Conservation (phyloP, 208 protist species). For the Novymonas esmeraldas region DNA sequence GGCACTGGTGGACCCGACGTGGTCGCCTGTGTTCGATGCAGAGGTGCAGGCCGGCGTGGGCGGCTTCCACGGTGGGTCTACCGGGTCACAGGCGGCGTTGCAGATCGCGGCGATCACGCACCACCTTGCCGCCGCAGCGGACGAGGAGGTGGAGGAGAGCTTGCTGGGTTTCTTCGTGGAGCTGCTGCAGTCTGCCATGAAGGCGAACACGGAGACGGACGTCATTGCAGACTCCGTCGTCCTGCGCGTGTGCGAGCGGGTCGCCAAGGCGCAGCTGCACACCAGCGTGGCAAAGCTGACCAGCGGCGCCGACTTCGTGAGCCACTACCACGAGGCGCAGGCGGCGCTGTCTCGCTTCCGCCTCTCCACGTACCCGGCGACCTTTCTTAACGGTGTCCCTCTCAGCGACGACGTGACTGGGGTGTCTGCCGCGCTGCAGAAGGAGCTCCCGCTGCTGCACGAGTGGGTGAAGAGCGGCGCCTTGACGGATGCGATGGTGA, state of each 20-base stretch:
- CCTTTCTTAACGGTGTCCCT: constrained; percentile 58
- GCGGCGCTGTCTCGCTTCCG: constrained; percentile 28
- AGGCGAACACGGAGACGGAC: neutral
- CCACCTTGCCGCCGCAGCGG: constrained; percentile 18
- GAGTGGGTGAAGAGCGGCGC: constrained; percentile 26
- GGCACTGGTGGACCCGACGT: constrained; percentile 21
- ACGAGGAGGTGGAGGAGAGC: neutral
- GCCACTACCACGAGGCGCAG: constrained; percentile 44
- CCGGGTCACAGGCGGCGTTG: constrained; percentile 19
- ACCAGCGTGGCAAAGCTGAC: constrained; percentile 29
- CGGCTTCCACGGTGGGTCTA: neutral
- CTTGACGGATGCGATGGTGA: constrained; percentile 37
- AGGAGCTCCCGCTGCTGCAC: constrained; percentile 31
- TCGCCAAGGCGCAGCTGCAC: neutral
- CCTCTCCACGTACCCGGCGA: constrained; percentile 21
- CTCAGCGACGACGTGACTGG: neutral
- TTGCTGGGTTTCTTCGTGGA: constrained; percentile 20
- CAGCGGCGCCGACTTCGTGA: constrained; percentile 24
- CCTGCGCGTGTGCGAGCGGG: constrained; percentile 8
- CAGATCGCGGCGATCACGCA: constrained; percentile 17
- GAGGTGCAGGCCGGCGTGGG: neutral
- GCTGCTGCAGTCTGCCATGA: constrained; percentile 8
- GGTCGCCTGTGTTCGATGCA: constrained; percentile 18
- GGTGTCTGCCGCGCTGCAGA: constrained; percentile 15
- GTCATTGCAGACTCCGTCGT: constrained; percentile 3